Evolutionary conservation across 2,329 filamentous ascomycete genomes (phyloP).

Genomic region (Beauveria sp.): DNA sequence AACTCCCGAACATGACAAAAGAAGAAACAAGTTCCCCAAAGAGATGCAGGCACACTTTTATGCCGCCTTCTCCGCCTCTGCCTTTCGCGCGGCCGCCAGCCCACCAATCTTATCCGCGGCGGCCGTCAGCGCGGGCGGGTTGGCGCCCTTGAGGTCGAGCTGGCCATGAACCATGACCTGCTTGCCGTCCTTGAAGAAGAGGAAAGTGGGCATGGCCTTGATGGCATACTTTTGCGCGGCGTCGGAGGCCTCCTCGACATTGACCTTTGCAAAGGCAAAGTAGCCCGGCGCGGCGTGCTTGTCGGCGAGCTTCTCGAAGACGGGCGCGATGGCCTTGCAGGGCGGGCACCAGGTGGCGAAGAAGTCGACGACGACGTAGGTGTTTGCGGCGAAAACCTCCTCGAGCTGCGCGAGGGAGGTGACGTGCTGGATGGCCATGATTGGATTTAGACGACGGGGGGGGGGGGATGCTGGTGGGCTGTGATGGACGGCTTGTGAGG

Average conservation of each 20-base stretch:
- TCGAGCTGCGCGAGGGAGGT: conserved; percentile 26
- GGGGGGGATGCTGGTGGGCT: background rate
- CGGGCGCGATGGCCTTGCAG: conserved; percentile 40
- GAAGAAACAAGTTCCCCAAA: too few species aligned
- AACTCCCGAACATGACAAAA: too few species aligned
- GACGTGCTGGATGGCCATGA: conserved; percentile 22
- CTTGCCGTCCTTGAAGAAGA: conserved; percentile 71
- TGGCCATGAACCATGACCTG: conserved; percentile 25
- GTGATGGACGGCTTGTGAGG: background rate
- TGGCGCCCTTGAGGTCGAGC: conserved; percentile 27
- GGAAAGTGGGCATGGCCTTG: conserved; percentile 89
- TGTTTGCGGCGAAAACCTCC: conserved; percentile 29
- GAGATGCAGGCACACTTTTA: background rate
- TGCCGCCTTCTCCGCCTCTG: conserved; percentile 14
- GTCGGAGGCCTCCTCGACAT: conserved; percentile 75
- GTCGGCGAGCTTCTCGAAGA: conserved; percentile 29
- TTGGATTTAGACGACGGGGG: conserved; percentile 5
- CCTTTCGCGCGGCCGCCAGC: conserved; percentile 26
- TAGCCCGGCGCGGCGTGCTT: conserved; percentile 34
- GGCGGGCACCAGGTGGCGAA: conserved; percentile 45
- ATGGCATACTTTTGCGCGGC: conserved; percentile 70
- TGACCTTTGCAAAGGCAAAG: conserved; percentile 77
- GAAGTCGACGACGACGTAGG: conserved; percentile 40
- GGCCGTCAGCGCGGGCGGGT: conserved; percentile 22
- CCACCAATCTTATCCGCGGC: conserved; percentile 31